phyloP scores from a whole-genome alignment of 78 protist genomes.

The Planoprotostelium fungivorum region DNA sequence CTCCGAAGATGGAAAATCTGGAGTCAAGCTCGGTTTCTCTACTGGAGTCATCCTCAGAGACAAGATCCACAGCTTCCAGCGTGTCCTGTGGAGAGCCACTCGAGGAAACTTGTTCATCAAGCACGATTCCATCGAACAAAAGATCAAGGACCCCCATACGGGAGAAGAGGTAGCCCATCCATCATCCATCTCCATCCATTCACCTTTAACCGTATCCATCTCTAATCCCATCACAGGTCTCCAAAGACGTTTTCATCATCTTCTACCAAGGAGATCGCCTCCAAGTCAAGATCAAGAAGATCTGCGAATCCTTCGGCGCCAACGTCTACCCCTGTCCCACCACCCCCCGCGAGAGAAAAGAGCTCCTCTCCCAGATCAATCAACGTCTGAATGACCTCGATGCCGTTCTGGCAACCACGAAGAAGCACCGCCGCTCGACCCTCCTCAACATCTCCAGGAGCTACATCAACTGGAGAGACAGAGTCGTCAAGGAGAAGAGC shows the following conservation, averaged over 20 bases:
- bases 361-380: conserved; percentile 36
- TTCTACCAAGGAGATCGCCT: conserved; percentile 81
- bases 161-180: not conserved
- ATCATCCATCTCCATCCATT: conserved; percentile 3
- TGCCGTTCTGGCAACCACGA: conserved; percentile 48
- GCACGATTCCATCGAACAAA: conserved; percentile 51
- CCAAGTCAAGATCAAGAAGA: conserved; percentile 66
- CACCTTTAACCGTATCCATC: not conserved
- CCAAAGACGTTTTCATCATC: conserved; percentile 72
- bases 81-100: conserved; percentile 82
- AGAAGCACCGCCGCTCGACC: conserved; percentile 44
- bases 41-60: conserved; percentile 69
- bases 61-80: conserved; percentile 55
- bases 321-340: conserved; percentile 78
- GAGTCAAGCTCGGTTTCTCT: conserved; percentile 53
- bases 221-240: no score
- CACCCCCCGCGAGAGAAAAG: conserved; percentile 50
- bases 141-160: conserved; percentile 46
- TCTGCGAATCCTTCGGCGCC: conserved; percentile 82
- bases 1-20: conserved; percentile 26
- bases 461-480: conserved; percentile 38
- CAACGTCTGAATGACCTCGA: conserved; percentile 39
- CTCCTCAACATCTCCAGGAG: conserved; percentile 24
- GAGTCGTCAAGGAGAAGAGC: conserved; percentile 73
- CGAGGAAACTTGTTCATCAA: conserved; percentile 84